Conservation (phyloP, 2,329 filamentous ascomycete genomes). For the Clarireedia monteithiana region DNA sequence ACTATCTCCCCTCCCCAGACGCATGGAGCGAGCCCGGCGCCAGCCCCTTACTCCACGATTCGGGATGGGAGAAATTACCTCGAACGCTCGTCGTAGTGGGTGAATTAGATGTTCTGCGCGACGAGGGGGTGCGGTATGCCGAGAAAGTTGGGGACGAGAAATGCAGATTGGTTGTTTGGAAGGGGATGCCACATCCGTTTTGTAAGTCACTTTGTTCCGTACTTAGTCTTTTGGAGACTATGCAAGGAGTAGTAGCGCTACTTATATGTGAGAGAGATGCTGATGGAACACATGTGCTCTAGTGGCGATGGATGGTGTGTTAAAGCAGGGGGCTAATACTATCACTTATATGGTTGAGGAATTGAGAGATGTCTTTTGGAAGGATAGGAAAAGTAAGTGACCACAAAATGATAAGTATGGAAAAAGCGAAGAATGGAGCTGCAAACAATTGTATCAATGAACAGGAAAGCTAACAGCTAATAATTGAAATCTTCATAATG, state of each 20-base stretch:
- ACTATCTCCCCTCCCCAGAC: slow-evolving; percentile 43
- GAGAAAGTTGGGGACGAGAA: slow-evolving; percentile 35
- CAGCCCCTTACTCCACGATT: slow-evolving; percentile 43
- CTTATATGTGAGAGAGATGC: too few species aligned
- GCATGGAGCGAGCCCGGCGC: slow-evolving; percentile 44
- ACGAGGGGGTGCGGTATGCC: slow-evolving; percentile 44
- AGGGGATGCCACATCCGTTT: slow-evolving; percentile 51
- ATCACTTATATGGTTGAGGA: slow-evolving; percentile 34
- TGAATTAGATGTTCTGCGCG: slow-evolving; percentile 47
- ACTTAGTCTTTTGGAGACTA: too few species aligned
- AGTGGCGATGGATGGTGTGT: slow-evolving; percentile 46
- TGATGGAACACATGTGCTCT: neutral
- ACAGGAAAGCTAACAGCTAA: slow-evolving; percentile 6
- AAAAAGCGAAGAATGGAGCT: neutral
- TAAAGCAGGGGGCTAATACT: slow-evolving; percentile 43
- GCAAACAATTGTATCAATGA: slow-evolving; percentile 1
- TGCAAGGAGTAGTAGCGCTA: too few species aligned
- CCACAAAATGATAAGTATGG: neutral
- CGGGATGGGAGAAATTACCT: slow-evolving; percentile 41
- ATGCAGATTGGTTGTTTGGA: slow-evolving; percentile 42
- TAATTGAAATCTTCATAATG: slow-evolving; percentile 43
- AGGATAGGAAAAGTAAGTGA: neutral
- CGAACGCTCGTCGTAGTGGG: slow-evolving; percentile 45
- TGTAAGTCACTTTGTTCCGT: slow-evolving; percentile 4
- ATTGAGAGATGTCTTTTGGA: slow-evolving; percentile 18